phyloP scores from a whole-genome alignment of 1,284 basidiomycete species.

The Melampsora larici-populina region DNA sequence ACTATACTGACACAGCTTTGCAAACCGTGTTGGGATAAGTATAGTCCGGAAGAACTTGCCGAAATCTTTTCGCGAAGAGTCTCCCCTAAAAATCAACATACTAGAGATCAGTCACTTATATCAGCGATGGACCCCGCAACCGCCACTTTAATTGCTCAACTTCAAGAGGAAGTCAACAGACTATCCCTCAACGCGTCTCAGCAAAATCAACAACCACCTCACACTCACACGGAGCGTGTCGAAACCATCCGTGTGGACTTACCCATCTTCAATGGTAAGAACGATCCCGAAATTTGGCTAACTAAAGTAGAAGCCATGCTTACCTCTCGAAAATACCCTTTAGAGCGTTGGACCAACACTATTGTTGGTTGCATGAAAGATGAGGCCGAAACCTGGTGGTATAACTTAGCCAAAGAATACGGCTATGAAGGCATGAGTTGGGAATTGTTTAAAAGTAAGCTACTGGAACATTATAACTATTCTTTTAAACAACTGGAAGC shows the following conservation, averaged over 20 bases:
- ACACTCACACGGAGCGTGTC: not conserved
- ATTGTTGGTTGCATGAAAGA: slow-evolving; percentile 8
- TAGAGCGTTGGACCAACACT: not conserved
- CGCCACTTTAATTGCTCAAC: not conserved
- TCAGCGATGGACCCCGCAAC: not conserved
- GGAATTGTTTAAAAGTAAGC: not conserved
- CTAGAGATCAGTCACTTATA: not conserved
- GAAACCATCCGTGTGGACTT: not conserved
- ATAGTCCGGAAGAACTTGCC: too few species aligned
- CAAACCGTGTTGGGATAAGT: too few species aligned
- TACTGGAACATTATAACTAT: slow-evolving; percentile 6
- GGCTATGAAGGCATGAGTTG: not conserved
- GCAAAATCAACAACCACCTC: not conserved
- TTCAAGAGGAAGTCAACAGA: not conserved
- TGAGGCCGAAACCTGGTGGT: slow-evolving; percentile 7
- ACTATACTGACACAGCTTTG: not conserved
- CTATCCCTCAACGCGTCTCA: not conserved
- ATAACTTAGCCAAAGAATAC: not conserved
- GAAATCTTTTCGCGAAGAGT: not conserved
- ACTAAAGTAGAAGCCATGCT: not conserved
- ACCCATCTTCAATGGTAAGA: not conserved
- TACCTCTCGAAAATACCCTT: not conserved
- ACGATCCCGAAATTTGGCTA: slow-evolving; percentile 8
- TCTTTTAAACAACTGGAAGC: not conserved
- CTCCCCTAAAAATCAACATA: not conserved